Percentiles rank a stretch among this genome's conserved stretches.
Conservation (phyloP, 2,329 filamentous ascomycete species). For the Ascochyta pisi region DNA sequence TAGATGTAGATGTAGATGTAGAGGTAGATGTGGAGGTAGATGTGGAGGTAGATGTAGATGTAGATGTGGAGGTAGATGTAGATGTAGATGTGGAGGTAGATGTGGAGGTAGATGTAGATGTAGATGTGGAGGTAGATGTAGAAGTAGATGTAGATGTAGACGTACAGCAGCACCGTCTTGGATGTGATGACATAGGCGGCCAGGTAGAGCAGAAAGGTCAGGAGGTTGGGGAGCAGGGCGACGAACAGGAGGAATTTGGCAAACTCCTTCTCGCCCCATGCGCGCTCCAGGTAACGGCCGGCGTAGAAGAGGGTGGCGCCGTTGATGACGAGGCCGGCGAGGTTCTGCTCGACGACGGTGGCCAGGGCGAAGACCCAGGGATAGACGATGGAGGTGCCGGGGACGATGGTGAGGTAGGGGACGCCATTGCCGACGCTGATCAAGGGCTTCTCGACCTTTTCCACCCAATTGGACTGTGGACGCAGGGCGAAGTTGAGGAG, state of each 20-base stretch:
- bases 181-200: constrained; percentile 74
- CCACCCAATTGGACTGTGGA: constrained; percentile 49
- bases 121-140: no score
- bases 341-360: constrained; percentile 89
- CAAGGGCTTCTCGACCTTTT: constrained; percentile 54
- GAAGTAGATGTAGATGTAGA: constrained; percentile 19
- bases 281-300: constrained; percentile 91
- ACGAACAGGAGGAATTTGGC: constrained; percentile 85
- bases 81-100: no score
- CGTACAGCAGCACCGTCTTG: constrained; percentile 73
- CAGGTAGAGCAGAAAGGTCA: constrained; percentile 76
- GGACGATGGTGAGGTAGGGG: constrained; percentile 87
- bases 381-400: constrained; percentile 81
- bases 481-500: constrained; percentile 81
- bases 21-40: no score
- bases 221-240: constrained; percentile 78
- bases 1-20: no score
- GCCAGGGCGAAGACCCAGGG: constrained; percentile 92
- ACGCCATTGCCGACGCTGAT: constrained; percentile 67
- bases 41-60: no score
- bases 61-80: no score
- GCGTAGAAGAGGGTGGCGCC: constrained; percentile 85
- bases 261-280: constrained; percentile 92
- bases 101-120: no score
- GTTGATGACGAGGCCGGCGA: constrained; percentile 83